phyloP scores from a whole-genome alignment of 306 rosid genomes.

The Prunus mume region DNA sequence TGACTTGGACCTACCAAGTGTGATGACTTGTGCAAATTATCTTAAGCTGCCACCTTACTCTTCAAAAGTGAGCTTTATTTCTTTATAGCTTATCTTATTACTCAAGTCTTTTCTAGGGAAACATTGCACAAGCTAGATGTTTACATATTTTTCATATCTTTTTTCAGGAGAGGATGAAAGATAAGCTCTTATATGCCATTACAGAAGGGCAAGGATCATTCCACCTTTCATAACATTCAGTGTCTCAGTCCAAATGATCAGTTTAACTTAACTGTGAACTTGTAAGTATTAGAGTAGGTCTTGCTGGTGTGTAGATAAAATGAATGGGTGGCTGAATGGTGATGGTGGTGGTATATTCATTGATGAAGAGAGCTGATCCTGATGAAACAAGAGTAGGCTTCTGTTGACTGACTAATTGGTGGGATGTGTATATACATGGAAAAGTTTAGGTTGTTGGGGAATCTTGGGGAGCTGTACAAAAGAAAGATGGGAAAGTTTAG shows the following conservation, averaged over 20 bases:
- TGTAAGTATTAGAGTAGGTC: conserved; percentile 69
- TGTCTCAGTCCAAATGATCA: conserved; percentile 17
- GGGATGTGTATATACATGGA: conserved; percentile 58
- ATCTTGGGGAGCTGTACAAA: conserved; percentile 40
- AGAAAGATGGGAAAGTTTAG: conserved; percentile 14
- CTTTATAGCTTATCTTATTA: conserved; percentile 7
- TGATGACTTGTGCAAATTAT: conserved; percentile 99
- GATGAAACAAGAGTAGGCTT: conserved; percentile 42
- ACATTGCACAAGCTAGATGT: not conserved
- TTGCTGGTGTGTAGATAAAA: conserved; percentile 51
- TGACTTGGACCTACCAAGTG: conserved; percentile 90
- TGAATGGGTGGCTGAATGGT: conserved; percentile 25
- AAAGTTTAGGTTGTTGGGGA: conserved; percentile 32
- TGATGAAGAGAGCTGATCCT: conserved; percentile 38
- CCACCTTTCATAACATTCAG: conserved; percentile 72
- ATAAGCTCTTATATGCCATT: conserved; percentile 86
- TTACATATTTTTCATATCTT: not conserved
- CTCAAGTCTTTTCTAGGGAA: not conserved
- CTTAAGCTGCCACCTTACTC: conserved; percentile 96
- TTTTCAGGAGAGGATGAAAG: conserved; percentile 88
- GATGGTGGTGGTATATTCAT: conserved; percentile 26
- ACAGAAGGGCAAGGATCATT: conserved; percentile 97
- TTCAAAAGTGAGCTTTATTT: conserved; percentile 55
- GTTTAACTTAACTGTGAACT: conserved; percentile 39
- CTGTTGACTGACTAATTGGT: conserved; percentile 44